Conservation (phyloP, 495 filamentous ascomycete species). For the Chaetomium cochliodes region DNA sequence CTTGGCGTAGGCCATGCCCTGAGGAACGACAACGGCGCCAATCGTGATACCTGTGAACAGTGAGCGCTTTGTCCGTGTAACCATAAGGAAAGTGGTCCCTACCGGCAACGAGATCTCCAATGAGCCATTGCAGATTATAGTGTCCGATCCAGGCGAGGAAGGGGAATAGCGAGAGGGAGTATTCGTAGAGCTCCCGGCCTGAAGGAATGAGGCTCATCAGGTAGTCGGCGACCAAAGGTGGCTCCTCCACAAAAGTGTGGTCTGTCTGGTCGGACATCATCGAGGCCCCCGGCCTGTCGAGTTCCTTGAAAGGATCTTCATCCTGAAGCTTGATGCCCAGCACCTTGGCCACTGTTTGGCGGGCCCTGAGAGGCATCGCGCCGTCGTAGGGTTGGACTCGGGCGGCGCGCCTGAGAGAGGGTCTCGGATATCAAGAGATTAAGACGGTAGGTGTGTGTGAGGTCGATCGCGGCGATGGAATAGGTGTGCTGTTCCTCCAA, state of each 20-base stretch:
- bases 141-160: slow-evolving; percentile 82
- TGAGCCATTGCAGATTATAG: slow-evolving; percentile 87
- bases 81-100: slow-evolving; percentile 30
- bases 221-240: slow-evolving; percentile 75
- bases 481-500: neutral
- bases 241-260: slow-evolving; percentile 80
- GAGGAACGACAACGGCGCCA: slow-evolving; percentile 91
- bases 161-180: slow-evolving; percentile 73
- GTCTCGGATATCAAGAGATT: neutral
- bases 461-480: neutral
- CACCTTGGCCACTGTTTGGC: slow-evolving; percentile 72
- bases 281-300: slow-evolving; percentile 71
- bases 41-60: slow-evolving; percentile 74
- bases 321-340: slow-evolving; percentile 83
- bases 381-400: neutral
- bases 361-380: slow-evolving; percentile 52
- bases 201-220: slow-evolving; percentile 61
- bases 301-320: slow-evolving; percentile 54
- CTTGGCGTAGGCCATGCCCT: slow-evolving; percentile 95
- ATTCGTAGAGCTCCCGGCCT: slow-evolving; percentile 52
- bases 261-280: slow-evolving; percentile 71
- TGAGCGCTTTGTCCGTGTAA: slow-evolving; percentile 13
- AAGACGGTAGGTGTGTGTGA: neutral
- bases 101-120: slow-evolving; percentile 90
- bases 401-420: neutral